Conservation (phyloP, 441 rosid species). For the Eugenia klotzschiana region DNA sequence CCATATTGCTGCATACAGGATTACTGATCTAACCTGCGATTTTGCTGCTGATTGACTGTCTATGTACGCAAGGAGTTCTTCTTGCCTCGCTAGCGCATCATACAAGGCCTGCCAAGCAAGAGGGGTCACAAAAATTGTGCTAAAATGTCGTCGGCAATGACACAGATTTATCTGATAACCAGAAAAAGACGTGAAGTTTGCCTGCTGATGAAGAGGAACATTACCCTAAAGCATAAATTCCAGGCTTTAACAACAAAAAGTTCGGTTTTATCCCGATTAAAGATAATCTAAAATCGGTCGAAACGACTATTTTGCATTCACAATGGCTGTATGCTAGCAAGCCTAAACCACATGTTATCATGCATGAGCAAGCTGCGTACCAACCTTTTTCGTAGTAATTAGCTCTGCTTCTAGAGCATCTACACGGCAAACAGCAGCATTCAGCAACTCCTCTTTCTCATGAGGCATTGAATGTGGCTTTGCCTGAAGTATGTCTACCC, state of each 20-base stretch:
- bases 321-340: neutral
- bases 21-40: neutral
- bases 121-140: neutral
- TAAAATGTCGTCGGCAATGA: neutral
- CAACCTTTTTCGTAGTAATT: constrained; percentile 1
- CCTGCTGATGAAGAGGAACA: neutral
- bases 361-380: neutral
- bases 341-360: neutral
- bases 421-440: constrained; percentile 4
- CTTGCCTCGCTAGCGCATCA: constrained; percentile 6
- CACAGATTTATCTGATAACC: neutral
- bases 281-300: neutral
- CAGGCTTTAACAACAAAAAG: neutral
- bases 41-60: neutral
- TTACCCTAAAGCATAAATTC: neutral
- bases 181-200: neutral
- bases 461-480: neutral
- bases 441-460: constrained; percentile 6
- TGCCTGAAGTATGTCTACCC: neutral
- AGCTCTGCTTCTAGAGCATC: constrained; percentile 3
- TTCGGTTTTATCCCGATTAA: neutral
- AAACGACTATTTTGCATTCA: neutral
- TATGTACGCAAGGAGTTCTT: constrained; percentile 1
- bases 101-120: constrained; percentile 2
- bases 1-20: neutral